Conservation (phyloP, 306 rosid genomes). For the Pueraria montana region DNA sequence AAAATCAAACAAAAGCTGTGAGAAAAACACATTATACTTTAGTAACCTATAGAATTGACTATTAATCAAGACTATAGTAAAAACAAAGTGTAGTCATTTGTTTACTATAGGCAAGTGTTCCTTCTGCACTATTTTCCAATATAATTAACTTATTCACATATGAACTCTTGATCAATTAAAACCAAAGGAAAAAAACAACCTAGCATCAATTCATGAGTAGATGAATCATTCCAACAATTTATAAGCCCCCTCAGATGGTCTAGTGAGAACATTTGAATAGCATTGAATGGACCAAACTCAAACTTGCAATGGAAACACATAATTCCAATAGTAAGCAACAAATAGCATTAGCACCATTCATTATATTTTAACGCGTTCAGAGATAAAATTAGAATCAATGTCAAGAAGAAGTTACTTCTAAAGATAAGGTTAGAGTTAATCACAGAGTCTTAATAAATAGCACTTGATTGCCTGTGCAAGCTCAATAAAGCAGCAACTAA, state of each 20-base stretch:
- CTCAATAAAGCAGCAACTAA: conserved; percentile 6
- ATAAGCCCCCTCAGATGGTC: conserved; percentile 8
- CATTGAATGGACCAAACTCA: conserved; percentile 10
- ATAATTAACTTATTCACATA: conserved; percentile 31
- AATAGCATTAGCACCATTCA: conserved; percentile 12
- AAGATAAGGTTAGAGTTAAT: background rate
- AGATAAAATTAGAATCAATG: background rate
- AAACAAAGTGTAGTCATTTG: conserved; percentile 9
- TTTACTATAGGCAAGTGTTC: conserved; percentile 19
- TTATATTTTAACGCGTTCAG: conserved; percentile 6
- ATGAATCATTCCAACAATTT: background rate
- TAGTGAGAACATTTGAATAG: conserved; percentile 16
- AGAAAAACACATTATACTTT: conserved; percentile 31
- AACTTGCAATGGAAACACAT: background rate
- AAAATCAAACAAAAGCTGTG: conserved; percentile 47
- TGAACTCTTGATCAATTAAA: conserved; percentile 8
- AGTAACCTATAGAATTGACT: conserved; percentile 31
- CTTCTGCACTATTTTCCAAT: background rate
- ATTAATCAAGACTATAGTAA: background rate
- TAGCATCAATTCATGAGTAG: conserved; percentile 22
- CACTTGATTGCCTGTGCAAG: conserved; percentile 20
- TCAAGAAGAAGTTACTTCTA: conserved; percentile 8
- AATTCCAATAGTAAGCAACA: conserved; percentile 15
- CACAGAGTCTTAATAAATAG: background rate
- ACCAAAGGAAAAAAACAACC: background rate